Evolutionary conservation across 192 early-diverging fungal species (phyloP), one percentile per base, ranked within the genome.

Genomic region (Backusella luteola): DNA sequence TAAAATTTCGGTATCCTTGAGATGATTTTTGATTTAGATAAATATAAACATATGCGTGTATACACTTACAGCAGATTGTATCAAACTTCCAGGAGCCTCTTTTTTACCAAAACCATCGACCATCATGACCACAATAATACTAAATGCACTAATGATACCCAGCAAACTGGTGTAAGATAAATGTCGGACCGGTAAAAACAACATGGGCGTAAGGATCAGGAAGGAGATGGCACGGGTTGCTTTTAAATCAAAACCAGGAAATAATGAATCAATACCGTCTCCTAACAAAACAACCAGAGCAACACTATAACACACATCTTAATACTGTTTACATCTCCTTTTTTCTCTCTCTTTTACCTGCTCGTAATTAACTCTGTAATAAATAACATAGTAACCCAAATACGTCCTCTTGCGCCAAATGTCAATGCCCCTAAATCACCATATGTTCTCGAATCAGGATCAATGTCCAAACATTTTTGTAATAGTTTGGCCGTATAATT

Each of bases 401-500:
- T 69, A 32, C 79, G 67, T 3, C 82, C 82, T 44, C 68, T 73
- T 59, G 75, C 23, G 23, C 82, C 82, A 80, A 84, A 84, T 21
- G 82, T 71, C 14, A 71, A 34, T 36, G 76, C 75, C 29, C 85
- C 85, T 78, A 86, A 80, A 66, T 86, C 85, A 38, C 80, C 85
- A 76, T 86, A 86, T 6, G 85, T 86, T 29, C 80, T 66, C 15
- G 77, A 73, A 67, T 81, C 74, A 32, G 78, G 74, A 63, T 83
- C 78, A 72, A 76, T 15, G 34, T 77, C 75, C 32, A 82, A 59
- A 81, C 90, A 92, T 75, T 86, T 81, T 8, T 79, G 85, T 1
- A 93, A 75, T 29, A 92, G 38, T 80, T 87, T 90, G 34, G 90
- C 91, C 0, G 91, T 91, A 42, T 87, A 87, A 52, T 82, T 85